Evolutionary conservation across 331 rosid genomes (phyloP).

Genomic region (Cydonia oblonga): DNA sequence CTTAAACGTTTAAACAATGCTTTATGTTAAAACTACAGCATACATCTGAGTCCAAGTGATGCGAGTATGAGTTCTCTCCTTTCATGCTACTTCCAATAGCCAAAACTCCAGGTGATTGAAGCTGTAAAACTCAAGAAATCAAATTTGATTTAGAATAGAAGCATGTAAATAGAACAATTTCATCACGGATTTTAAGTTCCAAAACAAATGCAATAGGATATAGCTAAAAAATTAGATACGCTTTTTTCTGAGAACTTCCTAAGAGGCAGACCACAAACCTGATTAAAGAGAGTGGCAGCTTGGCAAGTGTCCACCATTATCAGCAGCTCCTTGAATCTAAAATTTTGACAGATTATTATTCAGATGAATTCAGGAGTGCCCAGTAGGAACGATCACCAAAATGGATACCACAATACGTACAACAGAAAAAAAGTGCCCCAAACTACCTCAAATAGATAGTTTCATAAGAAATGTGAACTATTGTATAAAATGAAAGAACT

Average conservation of each 20-base stretch:
- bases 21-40: constrained; percentile 8
- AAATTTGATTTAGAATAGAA: neutral
- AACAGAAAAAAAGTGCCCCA: neutral
- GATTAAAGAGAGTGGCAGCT: constrained; percentile 87
- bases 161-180: neutral
- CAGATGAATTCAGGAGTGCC: constrained; percentile 13
- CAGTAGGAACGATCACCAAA: neutral
- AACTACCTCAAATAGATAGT: neutral
- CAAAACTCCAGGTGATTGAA: constrained; percentile 89
- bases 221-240: neutral
- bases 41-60: constrained; percentile 98
- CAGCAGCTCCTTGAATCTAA: constrained; percentile 92
- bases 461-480: neutral
- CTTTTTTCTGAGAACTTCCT: neutral
- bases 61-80: constrained; percentile 94
- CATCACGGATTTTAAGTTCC: too few relatives aligned
- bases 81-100: constrained; percentile 96
- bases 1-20: neutral
- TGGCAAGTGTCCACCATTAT: constrained; percentile 98
- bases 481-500: neutral
- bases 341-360: constrained; percentile 8
- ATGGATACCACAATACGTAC: neutral
- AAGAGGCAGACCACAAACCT: constrained; percentile 35
- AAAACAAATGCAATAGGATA: neutral
- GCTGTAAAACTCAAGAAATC: constrained; percentile 48